Percentiles rank a stretch among this genome's conserved stretches.
Conservation (phyloP, 2,329 filamentous ascomycete genomes). For the Aspergillus sclerotialis region DNA sequence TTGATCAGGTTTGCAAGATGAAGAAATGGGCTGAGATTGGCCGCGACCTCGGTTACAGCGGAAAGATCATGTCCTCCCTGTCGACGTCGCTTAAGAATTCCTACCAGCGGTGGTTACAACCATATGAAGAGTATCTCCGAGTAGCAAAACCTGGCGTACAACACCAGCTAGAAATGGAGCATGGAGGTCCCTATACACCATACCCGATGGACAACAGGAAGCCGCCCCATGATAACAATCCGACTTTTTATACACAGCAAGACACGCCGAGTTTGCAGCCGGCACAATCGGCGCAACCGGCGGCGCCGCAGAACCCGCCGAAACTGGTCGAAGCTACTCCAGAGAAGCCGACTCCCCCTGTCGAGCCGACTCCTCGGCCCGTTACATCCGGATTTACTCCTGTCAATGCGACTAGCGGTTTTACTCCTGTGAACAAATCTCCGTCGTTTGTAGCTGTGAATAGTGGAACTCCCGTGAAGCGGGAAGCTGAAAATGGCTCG, state of each 20-base stretch:
- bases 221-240: constrained; percentile 31
- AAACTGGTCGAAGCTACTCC: constrained; percentile 30
- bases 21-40: constrained; percentile 99
- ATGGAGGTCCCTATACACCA: constrained; percentile 81
- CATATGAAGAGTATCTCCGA: constrained; percentile 90
- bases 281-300: too few species aligned
- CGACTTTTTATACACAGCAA: constrained; percentile 44
- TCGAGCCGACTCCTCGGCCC: constrained; percentile 33
- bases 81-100: constrained; percentile 98
- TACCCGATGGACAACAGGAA: constrained; percentile 59
- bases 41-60: constrained; percentile 91
- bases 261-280: constrained; percentile 62
- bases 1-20: constrained; percentile 90
- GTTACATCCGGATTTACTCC: constrained; percentile 58
- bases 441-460: constrained; percentile 38
- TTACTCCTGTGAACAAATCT: constrained; percentile 53
- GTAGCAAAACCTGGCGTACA: constrained; percentile 93
- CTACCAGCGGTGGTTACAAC: constrained; percentile 92
- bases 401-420: constrained; percentile 57
- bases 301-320: constrained; percentile 50
- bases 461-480: constrained; percentile 38
- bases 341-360: constrained; percentile 27
- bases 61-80: constrained; percentile 98
- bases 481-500: constrained; percentile 49
- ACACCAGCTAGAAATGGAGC: constrained; percentile 86